Base-by-base conservation (phyloP, 441 rosid genomes). In the Raphanus hybrid region DNA sequence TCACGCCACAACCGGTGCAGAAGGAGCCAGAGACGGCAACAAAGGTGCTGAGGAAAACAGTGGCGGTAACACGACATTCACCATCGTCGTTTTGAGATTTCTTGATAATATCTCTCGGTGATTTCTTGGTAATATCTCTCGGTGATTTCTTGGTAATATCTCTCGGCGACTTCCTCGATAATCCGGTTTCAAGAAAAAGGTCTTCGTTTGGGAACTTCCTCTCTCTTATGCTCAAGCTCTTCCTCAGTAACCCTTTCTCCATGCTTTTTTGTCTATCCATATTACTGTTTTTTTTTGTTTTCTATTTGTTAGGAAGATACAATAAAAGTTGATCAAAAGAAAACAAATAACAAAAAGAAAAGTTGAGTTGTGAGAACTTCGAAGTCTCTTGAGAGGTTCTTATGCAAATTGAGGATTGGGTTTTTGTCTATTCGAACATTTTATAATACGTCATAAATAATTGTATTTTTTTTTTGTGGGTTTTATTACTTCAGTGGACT, bases 1-100 rank as follows among this genome's bases (percentile, higher is more conserved):
- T 85, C 64, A 87, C 87, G 48, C 86, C 79, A 78, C 82, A 82
- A 39, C 90, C 88, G 65, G 67, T 57, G 50, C 78, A 78, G 71
- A 82, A 83, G 41, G 90, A 85, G 26, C 87, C 90, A 45, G 78
- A 76, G 60, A 85, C 75, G 15, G 86, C 79, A 16, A 81, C 84
- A 48, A 81, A 73, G 14, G 86, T 84, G 70, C 86, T 74, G 61
- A 84, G 69, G 14, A 81, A 59, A 12, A 84, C 81, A 65, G 67
- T 43, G 62, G 73, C 72, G 5, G 86, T 84, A 41, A 75, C 83
- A 61, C 80, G 68, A 78, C 79, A 76, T n/a, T 67, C 79, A 20
- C 0, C 71, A 1, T 54, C 52, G 67, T 77, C 81, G 69, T 69
- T 64, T 32, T 29, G 26, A 6, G 39, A 35, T 71, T 80, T 80